These are phyloP conservation scores for Pythium utonaiense DNA, from an alignment of 352 stramenopile species.

Conservation along the genomic window DNA sequence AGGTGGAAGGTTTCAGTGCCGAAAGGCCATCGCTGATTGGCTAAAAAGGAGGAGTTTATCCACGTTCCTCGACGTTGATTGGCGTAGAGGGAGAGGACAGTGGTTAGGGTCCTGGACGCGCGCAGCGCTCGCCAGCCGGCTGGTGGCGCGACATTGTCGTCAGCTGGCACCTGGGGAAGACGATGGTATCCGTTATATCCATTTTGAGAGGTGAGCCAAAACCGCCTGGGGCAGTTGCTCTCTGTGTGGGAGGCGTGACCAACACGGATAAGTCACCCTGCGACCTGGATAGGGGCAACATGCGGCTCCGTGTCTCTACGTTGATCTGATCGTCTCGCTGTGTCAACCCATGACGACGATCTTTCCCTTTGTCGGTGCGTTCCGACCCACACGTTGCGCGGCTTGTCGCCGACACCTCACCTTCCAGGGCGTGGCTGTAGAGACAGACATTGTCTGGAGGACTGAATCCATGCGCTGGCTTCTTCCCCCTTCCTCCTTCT, in stretches of 20 bases:
- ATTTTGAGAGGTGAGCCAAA: not conserved
- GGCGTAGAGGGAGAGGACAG: not conserved
- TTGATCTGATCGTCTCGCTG: not conserved
- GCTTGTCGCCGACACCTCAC: not conserved
- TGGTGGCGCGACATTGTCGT: not conserved
- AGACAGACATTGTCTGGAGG: not conserved
- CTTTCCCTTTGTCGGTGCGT: slow-evolving; percentile 4
- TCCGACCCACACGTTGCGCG: too few relatives aligned
- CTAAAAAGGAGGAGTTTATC: not conserved
- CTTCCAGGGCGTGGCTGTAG: not conserved
- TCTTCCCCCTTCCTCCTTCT: not conserved
- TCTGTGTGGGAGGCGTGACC: not conserved
- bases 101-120: not conserved
- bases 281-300: not conserved
- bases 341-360: slow-evolving; percentile 1
- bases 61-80: not conserved
- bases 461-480: not conserved
- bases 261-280: not conserved
- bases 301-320: not conserved
- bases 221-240: not conserved
- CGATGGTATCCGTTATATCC: not conserved
- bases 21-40: not conserved
- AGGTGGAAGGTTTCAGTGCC: not conserved
- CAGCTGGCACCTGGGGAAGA: not conserved
- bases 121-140: not conserved